Evolutionary conservation across 768 basidiomycete species (phyloP), one percentile per base, ranked within the genome.

Genomic region (Lentinula guzmanii): DNA sequence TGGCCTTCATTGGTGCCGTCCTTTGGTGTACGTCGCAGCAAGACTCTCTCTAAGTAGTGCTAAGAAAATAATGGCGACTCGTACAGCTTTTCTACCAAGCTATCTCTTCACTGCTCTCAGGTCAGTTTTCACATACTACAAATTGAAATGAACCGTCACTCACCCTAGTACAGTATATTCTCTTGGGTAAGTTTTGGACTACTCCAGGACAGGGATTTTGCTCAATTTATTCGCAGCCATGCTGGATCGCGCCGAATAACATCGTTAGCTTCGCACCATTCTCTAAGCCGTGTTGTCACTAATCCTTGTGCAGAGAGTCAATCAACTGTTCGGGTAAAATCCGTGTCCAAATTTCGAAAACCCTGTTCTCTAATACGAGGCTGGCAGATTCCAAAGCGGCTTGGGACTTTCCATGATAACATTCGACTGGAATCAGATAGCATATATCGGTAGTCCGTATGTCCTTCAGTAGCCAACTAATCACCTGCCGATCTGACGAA

Each of bases 391-490:
- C 64, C 76, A 73, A 60, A 79, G 76, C 58, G 80, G 80, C 8
- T 69, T 83, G 11, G 83, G 82, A n/a, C 79, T 84, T 65, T 81
- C 80, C 4, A 45, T 82, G 35, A 62, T 83, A 18, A 81, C 80
- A 4, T 81, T 86, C 65, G 85, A 85, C 68, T 86, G 85, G 84
- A 80, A 78, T 54, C 83, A 88, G 68, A 89, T 91, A 58, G 84
- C 86, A 4, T 90, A 82, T 60, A 83, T 83, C 60, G 86, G 86
- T 11, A 84, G 84, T 63, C 86, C 86, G 81, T 82, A 68, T 66
- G 81, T 76, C 15, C 24, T 64, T 39, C 16, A 43, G 16, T 16
- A 64, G 42, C 21, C 34, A 50, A 24, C 28, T 9, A 41, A 24
- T 62, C 21, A 63, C 35, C 28, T 62, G 57, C 52, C 61, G 46